Percentiles rank a stretch among this genome's conserved stretches.
Conservation (phyloP, 371 early-diverging fungal genomes). For the Mortierella sp. region DNA sequence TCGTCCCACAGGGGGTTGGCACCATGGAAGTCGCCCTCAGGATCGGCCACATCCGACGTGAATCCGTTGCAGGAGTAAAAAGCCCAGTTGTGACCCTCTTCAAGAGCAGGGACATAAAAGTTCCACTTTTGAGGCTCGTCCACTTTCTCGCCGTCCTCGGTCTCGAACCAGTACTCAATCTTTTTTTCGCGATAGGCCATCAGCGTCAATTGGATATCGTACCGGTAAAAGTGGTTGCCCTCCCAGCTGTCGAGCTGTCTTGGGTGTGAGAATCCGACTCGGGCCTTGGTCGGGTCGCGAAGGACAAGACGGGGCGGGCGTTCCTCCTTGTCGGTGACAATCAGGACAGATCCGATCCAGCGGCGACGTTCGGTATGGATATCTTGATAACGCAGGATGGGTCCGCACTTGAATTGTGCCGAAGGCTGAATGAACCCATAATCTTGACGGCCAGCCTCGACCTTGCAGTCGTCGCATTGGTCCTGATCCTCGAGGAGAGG, state of each 20-base stretch:
- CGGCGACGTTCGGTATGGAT: slow-evolving; percentile 33
- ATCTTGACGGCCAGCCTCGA: slow-evolving; percentile 43
- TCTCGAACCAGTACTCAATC: slow-evolving; percentile 57
- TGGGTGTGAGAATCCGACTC: slow-evolving; percentile 32
- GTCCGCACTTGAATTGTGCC: slow-evolving; percentile 48
- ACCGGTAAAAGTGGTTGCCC: slow-evolving; percentile 49
- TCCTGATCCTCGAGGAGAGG: slow-evolving; percentile 46
- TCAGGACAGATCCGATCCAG: slow-evolving; percentile 48
- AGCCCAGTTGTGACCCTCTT: slow-evolving; percentile 51
- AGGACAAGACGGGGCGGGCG: slow-evolving; percentile 43
- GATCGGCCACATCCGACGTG: slow-evolving; percentile 51
- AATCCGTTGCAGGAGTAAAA: slow-evolving; percentile 57
- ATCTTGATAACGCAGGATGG: slow-evolving; percentile 49
- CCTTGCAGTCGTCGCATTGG: slow-evolving; percentile 29
- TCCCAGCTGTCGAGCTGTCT: slow-evolving; percentile 44
- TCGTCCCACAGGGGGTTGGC: slow-evolving; percentile 85
- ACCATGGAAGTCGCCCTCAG: slow-evolving; percentile 63
- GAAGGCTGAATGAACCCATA: slow-evolving; percentile 35
- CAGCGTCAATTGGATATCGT: slow-evolving; percentile 42
- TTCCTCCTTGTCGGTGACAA: slow-evolving; percentile 44
- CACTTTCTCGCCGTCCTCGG: slow-evolving; percentile 26
- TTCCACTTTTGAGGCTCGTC: slow-evolving; percentile 49
- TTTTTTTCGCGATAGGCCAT: slow-evolving; percentile 46
- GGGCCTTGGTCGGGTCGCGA: slow-evolving; percentile 47
- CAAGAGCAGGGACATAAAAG: slow-evolving; percentile 51